phyloP scores from a whole-genome alignment of 148 eudicot genomes.

The Rhododendron vialii region DNA sequence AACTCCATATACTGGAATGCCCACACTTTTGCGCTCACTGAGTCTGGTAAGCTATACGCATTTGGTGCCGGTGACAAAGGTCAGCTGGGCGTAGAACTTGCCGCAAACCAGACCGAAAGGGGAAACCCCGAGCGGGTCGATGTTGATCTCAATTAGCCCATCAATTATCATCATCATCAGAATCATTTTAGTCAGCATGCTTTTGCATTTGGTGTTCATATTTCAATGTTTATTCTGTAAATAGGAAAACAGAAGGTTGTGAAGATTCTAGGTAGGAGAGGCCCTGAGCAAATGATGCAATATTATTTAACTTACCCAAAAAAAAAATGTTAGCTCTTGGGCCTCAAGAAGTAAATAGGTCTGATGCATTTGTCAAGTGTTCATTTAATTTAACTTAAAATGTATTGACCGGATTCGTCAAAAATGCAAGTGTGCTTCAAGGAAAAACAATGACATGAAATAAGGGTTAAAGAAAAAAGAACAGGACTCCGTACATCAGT shows the following conservation, averaged over 20 bases:
- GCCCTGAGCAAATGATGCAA: background rate
- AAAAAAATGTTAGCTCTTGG: slow-evolving; percentile 21
- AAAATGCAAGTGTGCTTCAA: background rate
- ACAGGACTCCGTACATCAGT: background rate
- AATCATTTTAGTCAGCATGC: slow-evolving; percentile 9
- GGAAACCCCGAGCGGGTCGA: slow-evolving; percentile 56
- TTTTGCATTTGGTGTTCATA: slow-evolving; percentile 22
- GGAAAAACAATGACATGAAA: background rate
- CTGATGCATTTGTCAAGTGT: slow-evolving; percentile 20
- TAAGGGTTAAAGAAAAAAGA: background rate
- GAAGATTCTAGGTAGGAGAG: slow-evolving; percentile 25
- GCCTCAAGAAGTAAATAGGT: slow-evolving; percentile 27
- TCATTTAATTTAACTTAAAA: slow-evolving; percentile 1
- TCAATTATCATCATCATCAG: background rate
- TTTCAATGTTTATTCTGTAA: slow-evolving; percentile 33
- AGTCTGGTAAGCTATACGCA: slow-evolving; percentile 73
- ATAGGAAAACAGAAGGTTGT: slow-evolving; percentile 36
- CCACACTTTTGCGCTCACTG: slow-evolving; percentile 86
- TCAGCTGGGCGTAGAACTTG: slow-evolving; percentile 75
- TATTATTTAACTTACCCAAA: background rate
- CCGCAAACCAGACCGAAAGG: slow-evolving; percentile 53
- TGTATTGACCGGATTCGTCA: slow-evolving; percentile 11
- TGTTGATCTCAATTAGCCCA: slow-evolving; percentile 52
- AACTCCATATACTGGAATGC: slow-evolving; percentile 72
- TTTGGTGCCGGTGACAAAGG: slow-evolving; percentile 91